phyloP scores from a whole-genome alignment of 2,329 filamentous ascomycete genomes.

The Achaetomium macrosporum region DNA sequence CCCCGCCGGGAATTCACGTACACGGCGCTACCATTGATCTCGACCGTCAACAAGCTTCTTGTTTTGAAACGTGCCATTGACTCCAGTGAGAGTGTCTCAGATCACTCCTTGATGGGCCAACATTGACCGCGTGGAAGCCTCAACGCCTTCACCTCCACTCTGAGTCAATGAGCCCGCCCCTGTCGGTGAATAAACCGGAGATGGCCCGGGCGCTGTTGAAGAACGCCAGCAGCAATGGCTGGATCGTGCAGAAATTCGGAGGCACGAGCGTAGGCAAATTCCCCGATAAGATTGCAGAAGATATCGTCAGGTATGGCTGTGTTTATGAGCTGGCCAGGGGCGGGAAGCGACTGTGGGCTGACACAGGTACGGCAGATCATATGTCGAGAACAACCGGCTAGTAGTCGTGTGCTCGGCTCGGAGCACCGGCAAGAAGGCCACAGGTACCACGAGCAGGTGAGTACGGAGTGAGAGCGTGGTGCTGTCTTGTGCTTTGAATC shows the following conservation, averaged over 20 bases:
- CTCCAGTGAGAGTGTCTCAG: background rate
- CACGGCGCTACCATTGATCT: background rate
- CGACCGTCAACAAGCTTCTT: background rate
- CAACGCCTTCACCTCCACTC: background rate
- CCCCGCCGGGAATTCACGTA: background rate
- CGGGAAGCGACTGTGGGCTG: background rate
- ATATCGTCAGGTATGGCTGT: conserved; percentile 57
- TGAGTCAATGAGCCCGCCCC: conserved; percentile 17
- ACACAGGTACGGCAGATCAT: conserved; percentile 39
- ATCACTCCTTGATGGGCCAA: background rate
- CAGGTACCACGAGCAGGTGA: conserved; percentile 92
- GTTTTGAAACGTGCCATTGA: conserved; percentile 8
- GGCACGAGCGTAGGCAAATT: conserved; percentile 96
- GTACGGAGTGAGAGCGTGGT: conserved; percentile 31
- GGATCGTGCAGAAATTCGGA: conserved; percentile 93
- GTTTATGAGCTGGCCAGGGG: background rate
- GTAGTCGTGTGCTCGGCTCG: conserved; percentile 94
- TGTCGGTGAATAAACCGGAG: conserved; percentile 10
- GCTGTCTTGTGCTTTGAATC: background rate
- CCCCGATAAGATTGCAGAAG: conserved; percentile 64
- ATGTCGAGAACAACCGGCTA: conserved; percentile 64
- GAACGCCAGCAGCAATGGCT: conserved; percentile 42
- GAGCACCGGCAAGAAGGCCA: conserved; percentile 88
- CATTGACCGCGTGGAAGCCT: background rate
- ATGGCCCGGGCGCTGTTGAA: conserved; percentile 25